Evolutionary conservation across 176 grass and related monocot genomes (phyloP), one percentile per base, ranked within the genome.

Genomic region (Bolboschoenus planiculmis): DNA sequence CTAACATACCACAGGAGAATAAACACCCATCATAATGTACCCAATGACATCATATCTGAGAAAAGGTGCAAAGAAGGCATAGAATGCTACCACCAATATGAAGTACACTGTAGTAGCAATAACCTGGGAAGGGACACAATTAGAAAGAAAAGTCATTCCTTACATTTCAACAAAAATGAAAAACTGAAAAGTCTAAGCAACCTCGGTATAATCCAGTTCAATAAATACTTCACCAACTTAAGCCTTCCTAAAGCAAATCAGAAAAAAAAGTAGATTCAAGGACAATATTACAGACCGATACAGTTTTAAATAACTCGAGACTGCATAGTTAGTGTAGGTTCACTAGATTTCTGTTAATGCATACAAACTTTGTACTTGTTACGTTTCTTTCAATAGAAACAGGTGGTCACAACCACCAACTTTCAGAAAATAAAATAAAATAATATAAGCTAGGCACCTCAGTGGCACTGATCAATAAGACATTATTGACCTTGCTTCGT

Each of bases 11-110:
- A 99, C 83, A 63, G 97, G 97, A 81, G 91, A 89, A 88, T 99
- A 99, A 87, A 99, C 77, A 15, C 86, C 97, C 18, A 89, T 75
- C 2, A 80, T 87, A 26, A 89, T 84, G 87, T 99, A 99, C 79
- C 93, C 89, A 30, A 95, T 15, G 39, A 96, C 57, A 67, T 79
- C 79, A 18, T 77, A 93, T 50, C 97, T 90, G 36, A 99, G 85
- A 89, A 99, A 99, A 33, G 97, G 97, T 47, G 91, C 97, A 81
- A 99, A 99, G 85, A 99, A 99, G 16, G 91, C 97, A 87, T 96
- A 99, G 86, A 99, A 99, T 2, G 97, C 91, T 58, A 99, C 89
- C 82, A 99, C 92, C 83, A 99, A 83, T 89, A 99, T 88, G 50
- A 99, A 99, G 86, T 90, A 99, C 42, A 99, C 97, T 10, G 89